Base-by-base conservation (phyloP, 805 yeast genomes). In the Groenewaldozyma tartarivorans region DNA sequence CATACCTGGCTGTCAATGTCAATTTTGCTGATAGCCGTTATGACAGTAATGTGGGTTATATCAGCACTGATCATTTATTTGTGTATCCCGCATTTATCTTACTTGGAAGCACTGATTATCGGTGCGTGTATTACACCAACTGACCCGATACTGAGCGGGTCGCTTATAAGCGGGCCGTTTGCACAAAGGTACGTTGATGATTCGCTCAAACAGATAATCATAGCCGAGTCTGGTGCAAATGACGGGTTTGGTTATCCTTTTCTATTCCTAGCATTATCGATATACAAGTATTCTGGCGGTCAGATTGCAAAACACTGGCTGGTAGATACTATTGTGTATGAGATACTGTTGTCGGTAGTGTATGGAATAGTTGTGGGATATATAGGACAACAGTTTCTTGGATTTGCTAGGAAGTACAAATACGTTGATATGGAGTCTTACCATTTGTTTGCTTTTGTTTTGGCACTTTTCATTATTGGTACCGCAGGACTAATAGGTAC, bases 111-210 rank as follows among this genome's bases (percentile, higher is more conserved):
- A 4, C 67, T 80, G 24, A 62, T 79, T 39, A 75, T 80, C 1
- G 69, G 77, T 7, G 83, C 83, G 2, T 79, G 87, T 56, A 73
- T 79, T 39, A 80, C 88, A 0, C 86, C 87, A 5, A 80, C 88
- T 0, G 88, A 80, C 57, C 88, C 87, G 2, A 81, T 80, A 34
- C 65, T 79, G 53, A 78, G 82, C 3, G 81, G 81, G 33, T 82
- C 84, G 1, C 79, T 79, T 32, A 84, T 81, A 22, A 77, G 77
- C 47, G 86, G 86, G 40, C 74, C 74, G 48, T 80, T 80, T 55
- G 83, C 85, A 5, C 74, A 72, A 51, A 62, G 77, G 46, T 49
- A 60, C 30, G 82, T 80, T 26, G 76, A 80, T 2, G 77, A 77
- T 9, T 76, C 73, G 48, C 65, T 80, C 43, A 62, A 83, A 48